Conservation (phyloP, 2,329 filamentous ascomycete species). For the Cladobotryum protrusum region DNA sequence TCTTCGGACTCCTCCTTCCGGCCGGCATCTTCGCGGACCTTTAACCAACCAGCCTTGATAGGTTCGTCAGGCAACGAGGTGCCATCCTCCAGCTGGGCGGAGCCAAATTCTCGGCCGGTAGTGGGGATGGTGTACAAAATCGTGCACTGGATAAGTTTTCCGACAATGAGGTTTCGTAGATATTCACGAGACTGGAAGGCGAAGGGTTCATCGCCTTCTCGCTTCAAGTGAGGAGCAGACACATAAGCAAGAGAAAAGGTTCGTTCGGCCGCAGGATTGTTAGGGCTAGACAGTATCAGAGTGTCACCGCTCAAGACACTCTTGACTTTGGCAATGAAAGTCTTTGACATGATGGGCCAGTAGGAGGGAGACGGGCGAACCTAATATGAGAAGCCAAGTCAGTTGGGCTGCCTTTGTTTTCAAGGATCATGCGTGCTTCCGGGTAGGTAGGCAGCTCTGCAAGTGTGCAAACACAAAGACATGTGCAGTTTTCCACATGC, state of each 20-base stretch:
- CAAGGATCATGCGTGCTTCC: not conserved
- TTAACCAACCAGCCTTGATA: conserved; percentile 85
- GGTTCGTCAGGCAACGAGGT: conserved; percentile 72
- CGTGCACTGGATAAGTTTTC: conserved; percentile 79
- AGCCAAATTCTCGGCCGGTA: conserved; percentile 81
- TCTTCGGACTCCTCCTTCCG: conserved; percentile 83
- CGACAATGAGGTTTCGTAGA: conserved; percentile 74
- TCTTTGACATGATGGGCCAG: conserved; percentile 41
- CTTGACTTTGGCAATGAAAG: conserved; percentile 73
- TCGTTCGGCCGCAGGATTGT: conserved; percentile 76
- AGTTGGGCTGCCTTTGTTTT: not conserved
- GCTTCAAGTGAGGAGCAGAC: conserved; percentile 75
- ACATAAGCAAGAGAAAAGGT: conserved; percentile 89
- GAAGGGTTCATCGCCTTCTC: conserved; percentile 87
- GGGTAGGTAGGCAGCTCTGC: not conserved
- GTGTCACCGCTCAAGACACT: conserved; percentile 92
- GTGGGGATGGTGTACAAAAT: conserved; percentile 83
- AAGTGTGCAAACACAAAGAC: not conserved
- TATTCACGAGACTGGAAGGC: conserved; percentile 94
- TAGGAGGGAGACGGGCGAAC: conserved; percentile 5
- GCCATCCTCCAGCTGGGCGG: conserved; percentile 69
- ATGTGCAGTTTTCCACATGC: not conserved
- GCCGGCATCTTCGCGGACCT: conserved; percentile 89
- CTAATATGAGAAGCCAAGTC: not conserved
- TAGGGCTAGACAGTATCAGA: conserved; percentile 72